phyloP scores from a whole-genome alignment of 768 basidiomycete species.

The Suillus plorans region DNA sequence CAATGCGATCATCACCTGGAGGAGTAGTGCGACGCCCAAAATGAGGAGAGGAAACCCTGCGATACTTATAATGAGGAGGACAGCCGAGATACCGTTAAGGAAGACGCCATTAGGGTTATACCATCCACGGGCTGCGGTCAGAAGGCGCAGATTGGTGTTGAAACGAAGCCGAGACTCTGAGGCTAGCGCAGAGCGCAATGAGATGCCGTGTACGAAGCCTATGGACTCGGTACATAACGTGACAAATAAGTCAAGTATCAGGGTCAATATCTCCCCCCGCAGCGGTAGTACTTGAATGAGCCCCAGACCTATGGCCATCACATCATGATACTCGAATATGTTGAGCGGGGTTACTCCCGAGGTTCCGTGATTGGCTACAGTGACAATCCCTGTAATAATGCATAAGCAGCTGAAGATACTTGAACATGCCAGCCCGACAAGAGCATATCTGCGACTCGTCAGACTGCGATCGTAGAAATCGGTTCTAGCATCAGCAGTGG shows the following conservation, averaged over 20 bases:
- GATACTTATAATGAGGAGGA: conserved; percentile 19
- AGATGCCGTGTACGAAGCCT: too few species aligned
- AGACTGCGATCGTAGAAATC: not conserved
- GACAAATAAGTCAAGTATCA: too few species aligned
- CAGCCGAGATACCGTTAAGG: conserved; percentile 22
- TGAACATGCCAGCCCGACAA: not conserved
- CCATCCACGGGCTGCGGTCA: conserved; percentile 1
- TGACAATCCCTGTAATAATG: not conserved
- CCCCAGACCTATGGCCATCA: too few species aligned
- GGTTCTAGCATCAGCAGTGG: not conserved
- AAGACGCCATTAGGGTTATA: conserved; percentile 22
- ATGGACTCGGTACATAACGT: too few species aligned
- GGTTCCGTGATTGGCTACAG: not conserved
- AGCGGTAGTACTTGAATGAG: too few species aligned
- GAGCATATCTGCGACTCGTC: not conserved
- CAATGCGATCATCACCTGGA: not conserved
- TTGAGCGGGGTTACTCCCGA: not conserved
- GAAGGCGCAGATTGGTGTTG: too few species aligned
- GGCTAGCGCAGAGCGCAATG: too few species aligned
- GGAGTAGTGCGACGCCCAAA: not conserved
- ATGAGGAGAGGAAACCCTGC: conserved; percentile 23
- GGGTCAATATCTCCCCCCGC: too few species aligned
- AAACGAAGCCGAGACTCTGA: too few species aligned
- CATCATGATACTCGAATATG: too few species aligned
- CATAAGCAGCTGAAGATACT: not conserved